These are phyloP conservation scores for Trypanosoma platydactyli DNA, from an alignment of 208 protist genomes.

Conservation along the genomic window DNA sequence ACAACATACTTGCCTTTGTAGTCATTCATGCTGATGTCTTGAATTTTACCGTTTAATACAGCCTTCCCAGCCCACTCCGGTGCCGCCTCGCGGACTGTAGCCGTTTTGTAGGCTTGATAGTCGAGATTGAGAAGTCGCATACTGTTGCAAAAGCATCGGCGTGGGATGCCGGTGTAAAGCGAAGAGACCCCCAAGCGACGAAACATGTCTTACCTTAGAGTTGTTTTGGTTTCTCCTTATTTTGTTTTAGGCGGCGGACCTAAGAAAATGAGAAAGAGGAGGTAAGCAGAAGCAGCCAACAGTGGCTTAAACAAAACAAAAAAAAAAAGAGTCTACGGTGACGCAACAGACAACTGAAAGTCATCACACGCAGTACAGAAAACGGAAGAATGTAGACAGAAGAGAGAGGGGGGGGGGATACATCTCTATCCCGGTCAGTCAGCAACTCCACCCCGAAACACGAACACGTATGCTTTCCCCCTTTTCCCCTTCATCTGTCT, in stretches of 20 bases:
- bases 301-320: too few relatives aligned
- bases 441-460: too few relatives aligned
- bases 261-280: too few relatives aligned
- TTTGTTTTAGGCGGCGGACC: too few relatives aligned
- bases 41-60: slow-evolving; percentile 94
- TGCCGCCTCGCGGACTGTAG: slow-evolving; percentile 84
- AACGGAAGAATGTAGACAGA: too few relatives aligned
- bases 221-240: slow-evolving; percentile 22
- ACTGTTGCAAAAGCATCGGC: slow-evolving; percentile 52
- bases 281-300: too few relatives aligned
- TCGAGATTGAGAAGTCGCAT: slow-evolving; percentile 68
- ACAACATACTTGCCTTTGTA: slow-evolving; percentile 95
- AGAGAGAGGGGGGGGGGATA: too few relatives aligned
- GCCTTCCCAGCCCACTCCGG: slow-evolving; percentile 92
- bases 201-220: slow-evolving; percentile 47
- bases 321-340: too few relatives aligned
- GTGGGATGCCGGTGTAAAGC: slow-evolving; percentile 23
- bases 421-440: too few relatives aligned
- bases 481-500: slow-evolving; percentile 2
- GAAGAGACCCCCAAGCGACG: slow-evolving; percentile 46
- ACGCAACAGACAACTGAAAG: too few relatives aligned
- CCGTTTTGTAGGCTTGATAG: slow-evolving; percentile 80
- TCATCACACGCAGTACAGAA: too few relatives aligned
- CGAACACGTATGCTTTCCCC: neutral
- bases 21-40: slow-evolving; percentile 88